phyloP scores from a whole-genome alignment of 805 yeast species.

The Barnettozyma salicaria region DNA sequence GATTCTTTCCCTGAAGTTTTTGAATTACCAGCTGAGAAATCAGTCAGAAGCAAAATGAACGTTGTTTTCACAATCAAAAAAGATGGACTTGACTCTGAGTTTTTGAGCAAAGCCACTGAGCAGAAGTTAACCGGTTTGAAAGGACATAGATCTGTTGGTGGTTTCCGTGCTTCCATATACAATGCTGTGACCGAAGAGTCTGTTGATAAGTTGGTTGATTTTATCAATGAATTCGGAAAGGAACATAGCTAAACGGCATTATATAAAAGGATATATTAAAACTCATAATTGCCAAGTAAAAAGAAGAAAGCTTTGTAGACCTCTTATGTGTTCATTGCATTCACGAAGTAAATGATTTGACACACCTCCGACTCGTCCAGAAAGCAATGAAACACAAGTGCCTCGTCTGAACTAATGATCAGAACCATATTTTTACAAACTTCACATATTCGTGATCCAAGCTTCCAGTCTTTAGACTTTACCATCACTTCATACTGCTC shows the following conservation, averaged over 20 bases:
- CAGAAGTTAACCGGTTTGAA: slow-evolving; percentile 41
- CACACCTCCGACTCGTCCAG: slow-evolving; percentile 60
- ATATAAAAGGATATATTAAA: too few species aligned
- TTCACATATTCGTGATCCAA: slow-evolving; percentile 55
- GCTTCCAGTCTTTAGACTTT: slow-evolving; percentile 59
- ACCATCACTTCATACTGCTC: slow-evolving; percentile 44
- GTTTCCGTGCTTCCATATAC: slow-evolving; percentile 8
- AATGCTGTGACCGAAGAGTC: slow-evolving; percentile 9
- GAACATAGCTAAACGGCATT: slow-evolving; percentile 21
- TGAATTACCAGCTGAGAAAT: slow-evolving; percentile 56
- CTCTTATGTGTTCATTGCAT: slow-evolving; percentile 19
- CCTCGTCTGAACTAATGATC: slow-evolving; percentile 50
- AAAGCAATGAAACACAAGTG: slow-evolving; percentile 60
- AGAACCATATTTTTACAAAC: slow-evolving; percentile 56
- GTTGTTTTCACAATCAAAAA: slow-evolving; percentile 67
- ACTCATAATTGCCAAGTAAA: neutral
- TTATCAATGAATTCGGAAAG: slow-evolving; percentile 33
- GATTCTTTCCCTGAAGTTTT: slow-evolving; percentile 59
- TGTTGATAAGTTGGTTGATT: slow-evolving; percentile 6
- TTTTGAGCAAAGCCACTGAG: slow-evolving; percentile 61
- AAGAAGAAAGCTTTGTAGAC: neutral
- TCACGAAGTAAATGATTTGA: slow-evolving; percentile 57
- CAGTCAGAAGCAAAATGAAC: slow-evolving; percentile 81
- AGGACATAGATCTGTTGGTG: slow-evolving; percentile 11
- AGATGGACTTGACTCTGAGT: slow-evolving; percentile 59